These are phyloP conservation scores for Nemania sp. DNA, from an alignment of 2,329 filamentous ascomycete species.

Conservation along the genomic window DNA sequence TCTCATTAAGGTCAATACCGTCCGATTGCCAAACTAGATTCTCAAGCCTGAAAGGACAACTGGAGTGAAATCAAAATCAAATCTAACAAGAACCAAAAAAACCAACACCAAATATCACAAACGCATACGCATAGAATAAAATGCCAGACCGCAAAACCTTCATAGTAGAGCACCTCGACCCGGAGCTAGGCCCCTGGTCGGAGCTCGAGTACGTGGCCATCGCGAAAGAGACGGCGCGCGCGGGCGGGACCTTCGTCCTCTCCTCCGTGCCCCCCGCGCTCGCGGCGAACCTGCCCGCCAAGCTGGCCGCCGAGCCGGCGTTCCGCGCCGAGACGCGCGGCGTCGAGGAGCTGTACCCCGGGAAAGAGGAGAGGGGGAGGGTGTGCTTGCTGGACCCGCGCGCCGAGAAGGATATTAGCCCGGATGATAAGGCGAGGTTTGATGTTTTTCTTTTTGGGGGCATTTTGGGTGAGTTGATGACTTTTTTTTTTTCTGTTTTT, in stretches of 20 bases:
- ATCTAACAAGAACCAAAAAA: neutral
- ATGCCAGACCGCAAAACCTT: constrained; percentile 73
- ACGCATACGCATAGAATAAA: neutral
- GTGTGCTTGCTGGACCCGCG: constrained; percentile 93
- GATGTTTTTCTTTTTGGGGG: constrained; percentile 96
- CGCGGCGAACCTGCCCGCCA: constrained; percentile 73
- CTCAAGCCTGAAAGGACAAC: neutral
- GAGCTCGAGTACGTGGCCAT: constrained; percentile 92
- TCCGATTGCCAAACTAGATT: neutral
- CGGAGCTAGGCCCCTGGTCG: constrained; percentile 94
- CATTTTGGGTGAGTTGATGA: constrained; percentile 77
- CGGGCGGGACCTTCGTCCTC: constrained; percentile 78
- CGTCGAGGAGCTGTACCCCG: constrained; percentile 81
- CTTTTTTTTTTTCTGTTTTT: constrained; percentile 27
- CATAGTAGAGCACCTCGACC: constrained; percentile 96
- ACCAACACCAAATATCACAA: neutral
- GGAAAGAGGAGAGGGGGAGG: constrained; percentile 68
- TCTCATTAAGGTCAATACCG: no score
- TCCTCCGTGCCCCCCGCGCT: constrained; percentile 81
- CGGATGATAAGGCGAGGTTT: constrained; percentile 84
- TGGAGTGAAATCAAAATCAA: no score
- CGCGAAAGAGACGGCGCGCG: constrained; percentile 78
- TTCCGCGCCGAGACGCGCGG: constrained; percentile 80
- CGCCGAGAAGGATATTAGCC: constrained; percentile 82
- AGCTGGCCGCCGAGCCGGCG: constrained; percentile 66